Conservation (phyloP, 2,329 filamentous ascomycete genomes). For the Colletotrichum cordylinicola region DNA sequence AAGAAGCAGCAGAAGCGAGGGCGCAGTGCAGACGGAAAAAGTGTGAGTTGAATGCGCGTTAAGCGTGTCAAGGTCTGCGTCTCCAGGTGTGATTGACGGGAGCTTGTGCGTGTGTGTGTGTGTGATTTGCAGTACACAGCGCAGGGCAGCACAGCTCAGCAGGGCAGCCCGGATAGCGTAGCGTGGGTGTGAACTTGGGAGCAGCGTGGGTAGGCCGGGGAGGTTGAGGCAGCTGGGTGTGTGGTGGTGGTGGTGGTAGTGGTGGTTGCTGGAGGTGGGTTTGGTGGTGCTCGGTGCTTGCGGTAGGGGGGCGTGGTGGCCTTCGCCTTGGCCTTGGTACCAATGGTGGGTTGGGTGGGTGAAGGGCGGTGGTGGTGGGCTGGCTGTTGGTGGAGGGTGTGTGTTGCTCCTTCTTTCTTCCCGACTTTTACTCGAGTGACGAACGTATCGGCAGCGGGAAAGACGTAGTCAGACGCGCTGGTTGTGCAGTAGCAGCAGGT, state of each 20-base stretch:
- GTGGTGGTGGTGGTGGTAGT: neutral
- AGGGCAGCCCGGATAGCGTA: neutral
- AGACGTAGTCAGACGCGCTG: neutral
- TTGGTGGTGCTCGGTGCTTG: neutral
- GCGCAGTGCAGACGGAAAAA: neutral
- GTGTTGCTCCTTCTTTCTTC: neutral
- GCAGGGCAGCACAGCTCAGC: neutral
- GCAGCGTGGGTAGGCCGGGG: neutral
- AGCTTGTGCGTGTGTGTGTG: neutral
- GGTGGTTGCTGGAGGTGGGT: neutral
- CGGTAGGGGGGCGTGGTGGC: constrained; percentile 6
- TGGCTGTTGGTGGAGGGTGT: neutral
- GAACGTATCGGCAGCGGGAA: neutral
- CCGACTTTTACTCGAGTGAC: neutral
- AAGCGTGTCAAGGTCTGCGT: neutral
- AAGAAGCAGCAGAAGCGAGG: neutral
- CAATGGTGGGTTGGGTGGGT: neutral
- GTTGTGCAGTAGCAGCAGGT: neutral
- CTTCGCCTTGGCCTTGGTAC: neutral
- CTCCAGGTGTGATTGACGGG: neutral
- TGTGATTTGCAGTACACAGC: neutral
- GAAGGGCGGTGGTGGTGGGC: neutral
- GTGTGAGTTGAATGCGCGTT: neutral
- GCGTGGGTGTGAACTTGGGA: neutral
- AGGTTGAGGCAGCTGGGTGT: neutral